Conservation (phyloP, 495 filamentous ascomycete species). For the Thermochaetoides thermophila region DNA sequence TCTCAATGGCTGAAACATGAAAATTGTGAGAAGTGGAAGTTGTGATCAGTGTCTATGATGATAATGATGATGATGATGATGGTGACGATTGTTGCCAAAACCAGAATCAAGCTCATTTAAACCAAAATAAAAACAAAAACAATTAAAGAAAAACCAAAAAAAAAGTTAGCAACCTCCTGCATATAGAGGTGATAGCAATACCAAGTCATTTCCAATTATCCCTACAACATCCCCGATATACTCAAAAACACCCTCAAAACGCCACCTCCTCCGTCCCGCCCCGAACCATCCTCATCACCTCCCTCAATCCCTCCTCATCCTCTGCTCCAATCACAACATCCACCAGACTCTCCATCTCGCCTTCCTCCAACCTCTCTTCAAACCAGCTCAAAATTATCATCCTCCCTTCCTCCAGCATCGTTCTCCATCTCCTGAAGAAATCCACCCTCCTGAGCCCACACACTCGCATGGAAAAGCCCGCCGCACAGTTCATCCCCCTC, state of each 20-base stretch:
- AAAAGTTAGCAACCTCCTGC: no score
- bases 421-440: slow-evolving; percentile 12
- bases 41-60: no score
- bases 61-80: no score
- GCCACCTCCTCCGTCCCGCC: slow-evolving; percentile 13
- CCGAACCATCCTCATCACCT: slow-evolving; percentile 10
- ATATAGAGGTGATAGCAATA: no score
- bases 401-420: slow-evolving; percentile 9
- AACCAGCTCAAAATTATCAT: slow-evolving; percentile 18
- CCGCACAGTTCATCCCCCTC: slow-evolving; percentile 13
- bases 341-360: slow-evolving; percentile 9
- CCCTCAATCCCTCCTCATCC: slow-evolving; percentile 9
- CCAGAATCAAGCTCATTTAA: no score
- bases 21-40: no score
- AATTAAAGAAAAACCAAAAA: no score
- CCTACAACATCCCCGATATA: no score
- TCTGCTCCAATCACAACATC: slow-evolving; percentile 17
- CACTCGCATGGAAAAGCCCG: slow-evolving; percentile 10
- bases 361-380: slow-evolving; percentile 14
- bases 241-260: slow-evolving; percentile 6
- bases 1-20: no score
- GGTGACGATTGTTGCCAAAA: no score
- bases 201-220: no score
- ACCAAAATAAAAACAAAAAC: no score
- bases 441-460: slow-evolving; percentile 4